Conservation (phyloP, 176 grass and related monocot species). For the Ensete ventricosum region DNA sequence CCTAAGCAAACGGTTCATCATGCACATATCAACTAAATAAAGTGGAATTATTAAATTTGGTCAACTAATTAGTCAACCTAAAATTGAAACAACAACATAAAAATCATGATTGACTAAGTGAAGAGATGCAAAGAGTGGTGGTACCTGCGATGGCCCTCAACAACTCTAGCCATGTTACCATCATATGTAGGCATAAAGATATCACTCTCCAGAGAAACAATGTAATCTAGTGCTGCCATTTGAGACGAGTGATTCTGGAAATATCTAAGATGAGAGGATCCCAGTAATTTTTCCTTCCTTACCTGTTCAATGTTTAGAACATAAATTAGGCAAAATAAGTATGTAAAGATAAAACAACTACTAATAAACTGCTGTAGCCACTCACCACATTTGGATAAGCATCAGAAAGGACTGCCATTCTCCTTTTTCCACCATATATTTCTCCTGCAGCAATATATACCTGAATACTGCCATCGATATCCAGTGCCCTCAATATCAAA, state of each 20-base stretch:
- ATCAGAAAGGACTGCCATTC: constrained; percentile 63
- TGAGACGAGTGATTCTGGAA: constrained; percentile 91
- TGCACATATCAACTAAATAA: too few relatives aligned
- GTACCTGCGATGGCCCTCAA: constrained; percentile 86
- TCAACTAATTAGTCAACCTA: too few relatives aligned
- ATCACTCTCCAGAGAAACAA: constrained; percentile 81
- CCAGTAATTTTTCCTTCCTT: constrained; percentile 71
- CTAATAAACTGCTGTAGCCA: background rate
- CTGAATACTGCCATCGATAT: constrained; percentile 65
- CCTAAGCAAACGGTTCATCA: too few relatives aligned
- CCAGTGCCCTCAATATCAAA: constrained; percentile 70
- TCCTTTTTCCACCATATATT: constrained; percentile 57
- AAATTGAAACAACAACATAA: too few relatives aligned
- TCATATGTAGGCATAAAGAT: constrained; percentile 87
- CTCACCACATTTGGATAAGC: constrained; percentile 36
- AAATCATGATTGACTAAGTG: background rate
- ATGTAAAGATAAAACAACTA: background rate
- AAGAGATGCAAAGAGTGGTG: background rate
- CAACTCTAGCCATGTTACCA: constrained; percentile 91
- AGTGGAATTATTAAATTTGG: too few relatives aligned
- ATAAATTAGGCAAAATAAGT: background rate
- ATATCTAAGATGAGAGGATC: constrained; percentile 64
- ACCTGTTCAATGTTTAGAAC: constrained; percentile 32
- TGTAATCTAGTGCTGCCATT: constrained; percentile 94
- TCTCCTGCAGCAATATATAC: constrained; percentile 88